These are phyloP conservation scores for Leccinum sublutescens DNA, from an alignment of 768 basidiomycete genomes.

Conservation along the genomic window DNA sequence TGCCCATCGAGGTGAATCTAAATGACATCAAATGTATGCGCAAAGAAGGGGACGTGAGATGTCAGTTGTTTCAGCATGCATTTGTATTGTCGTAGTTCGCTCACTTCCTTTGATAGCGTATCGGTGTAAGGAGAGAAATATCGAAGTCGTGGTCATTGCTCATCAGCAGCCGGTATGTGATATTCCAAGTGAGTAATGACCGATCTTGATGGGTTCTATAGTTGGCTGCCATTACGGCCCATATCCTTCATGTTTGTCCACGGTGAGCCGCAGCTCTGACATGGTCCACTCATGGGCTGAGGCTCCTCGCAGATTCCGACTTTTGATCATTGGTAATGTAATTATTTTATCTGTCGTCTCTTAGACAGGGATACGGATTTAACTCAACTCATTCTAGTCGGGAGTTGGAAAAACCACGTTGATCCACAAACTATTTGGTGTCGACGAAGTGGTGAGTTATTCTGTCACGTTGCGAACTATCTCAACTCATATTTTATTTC, in stretches of 20 bases:
- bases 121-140: neutral
- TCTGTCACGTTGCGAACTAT: neutral
- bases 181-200: neutral
- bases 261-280: neutral
- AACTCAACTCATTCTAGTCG: neutral
- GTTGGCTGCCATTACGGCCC: neutral
- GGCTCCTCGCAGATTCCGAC: neutral
- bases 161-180: neutral
- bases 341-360: neutral
- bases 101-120: neutral
- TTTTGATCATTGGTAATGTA: neutral
- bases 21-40: neutral
- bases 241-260: neutral
- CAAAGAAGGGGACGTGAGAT: neutral
- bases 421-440: neutral
- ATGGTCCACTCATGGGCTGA: neutral
- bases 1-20: neutral
- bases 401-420: neutral
- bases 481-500: neutral
- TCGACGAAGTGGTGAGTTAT: neutral
- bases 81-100: neutral
- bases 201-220: neutral
- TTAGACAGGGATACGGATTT: neutral
- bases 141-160: neutral
- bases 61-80: neutral